Evolutionary conservation across 345 rosid genomes (phyloP), one percentile per base, ranked within the genome.

Genomic region (Toxicodendron radicans): DNA sequence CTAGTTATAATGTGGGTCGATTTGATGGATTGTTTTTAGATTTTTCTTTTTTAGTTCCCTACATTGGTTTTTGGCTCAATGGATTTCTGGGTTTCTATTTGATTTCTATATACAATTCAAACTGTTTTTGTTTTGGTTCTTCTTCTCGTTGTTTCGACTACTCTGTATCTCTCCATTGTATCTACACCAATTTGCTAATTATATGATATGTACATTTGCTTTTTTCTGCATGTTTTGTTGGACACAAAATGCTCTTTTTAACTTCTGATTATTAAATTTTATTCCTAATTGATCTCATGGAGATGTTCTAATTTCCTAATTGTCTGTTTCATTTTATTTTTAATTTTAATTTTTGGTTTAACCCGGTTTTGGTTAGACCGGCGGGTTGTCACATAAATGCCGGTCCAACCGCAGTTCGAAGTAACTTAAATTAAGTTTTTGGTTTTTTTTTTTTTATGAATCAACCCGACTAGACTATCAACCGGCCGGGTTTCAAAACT

Each of bases 1-100:
- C 27, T 20, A 2, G 24, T 61, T 41, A 62, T 3, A 62, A 73
- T 73, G 77, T 21, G 62, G 65, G 38, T 70, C 48, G 38, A 14
- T 53, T 75, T 73, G 18, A 13, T 73, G 38, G 0, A 3, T 17
- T 63, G 35, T 27, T 3, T 45, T 30, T 49, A n/a, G n/a, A 46
- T 43, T 45, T 17, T 57, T 5, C 23, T 35, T 12, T 23, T 64
- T 13, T 66, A 41, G 20, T 24, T 56, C 18, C 58, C 58, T 53
- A 32, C 53, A 38, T 63, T 58, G 56, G 53, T 2, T 18, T 48
- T 53, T 66, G 16, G n/a, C 20, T 66, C 1, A n/a, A 58, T 24
- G 68, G 18, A 24, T 35, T 51, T 59, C 64, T 72, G 76, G 73
- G 60, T 21, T n/a, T 13, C 51, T 35, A 35, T 24, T 3, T 1